Evolutionary conservation across 352 stramenopile genomes (phyloP).

Genomic region (Pythium biforme): DNA sequence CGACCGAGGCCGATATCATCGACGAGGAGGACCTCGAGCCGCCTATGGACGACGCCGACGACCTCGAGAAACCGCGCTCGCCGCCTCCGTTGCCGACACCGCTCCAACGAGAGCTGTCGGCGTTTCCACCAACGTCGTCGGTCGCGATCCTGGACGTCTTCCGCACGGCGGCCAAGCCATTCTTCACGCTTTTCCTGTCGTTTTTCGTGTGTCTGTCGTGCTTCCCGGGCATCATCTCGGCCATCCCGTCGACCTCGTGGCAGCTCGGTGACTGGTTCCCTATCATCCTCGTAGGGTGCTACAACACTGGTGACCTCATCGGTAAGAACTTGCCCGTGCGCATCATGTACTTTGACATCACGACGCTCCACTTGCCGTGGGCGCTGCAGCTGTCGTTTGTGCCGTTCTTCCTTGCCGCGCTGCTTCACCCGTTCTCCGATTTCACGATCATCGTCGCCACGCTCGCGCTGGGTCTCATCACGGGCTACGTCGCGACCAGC

Average conservation of each 20-base stretch:
- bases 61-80: conserved; percentile 16
- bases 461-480: conserved; percentile 59
- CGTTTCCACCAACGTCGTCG: conserved; percentile 42
- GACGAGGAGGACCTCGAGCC: conserved; percentile 37
- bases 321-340: conserved; percentile 79
- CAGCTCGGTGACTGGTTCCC: conserved; percentile 67
- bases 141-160: conserved; percentile 38
- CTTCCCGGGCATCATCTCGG: conserved; percentile 77
- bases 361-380: conserved; percentile 67
- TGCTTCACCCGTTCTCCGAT: conserved; percentile 59
- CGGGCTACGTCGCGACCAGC: conserved; percentile 76
- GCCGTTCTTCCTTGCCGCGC: conserved; percentile 60
- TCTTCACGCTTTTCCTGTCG: conserved; percentile 76
- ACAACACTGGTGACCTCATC: conserved; percentile 71
- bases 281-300: conserved; percentile 73
- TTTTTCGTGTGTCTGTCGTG: conserved; percentile 79
- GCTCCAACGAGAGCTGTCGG: conserved; percentile 32
- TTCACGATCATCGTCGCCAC: conserved; percentile 49
- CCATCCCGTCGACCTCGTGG: conserved; percentile 60
- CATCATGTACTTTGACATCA: conserved; percentile 66
- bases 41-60: conserved; percentile 3
- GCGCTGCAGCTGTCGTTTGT: conserved; percentile 63
- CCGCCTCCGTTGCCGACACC: conserved; percentile 20
- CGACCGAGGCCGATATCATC: conserved; percentile 29
- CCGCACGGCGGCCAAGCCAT: conserved; percentile 61